Evolutionary conservation across 2,329 filamentous ascomycete genomes (phyloP).

Genomic region (Scedosporium boydii): DNA sequence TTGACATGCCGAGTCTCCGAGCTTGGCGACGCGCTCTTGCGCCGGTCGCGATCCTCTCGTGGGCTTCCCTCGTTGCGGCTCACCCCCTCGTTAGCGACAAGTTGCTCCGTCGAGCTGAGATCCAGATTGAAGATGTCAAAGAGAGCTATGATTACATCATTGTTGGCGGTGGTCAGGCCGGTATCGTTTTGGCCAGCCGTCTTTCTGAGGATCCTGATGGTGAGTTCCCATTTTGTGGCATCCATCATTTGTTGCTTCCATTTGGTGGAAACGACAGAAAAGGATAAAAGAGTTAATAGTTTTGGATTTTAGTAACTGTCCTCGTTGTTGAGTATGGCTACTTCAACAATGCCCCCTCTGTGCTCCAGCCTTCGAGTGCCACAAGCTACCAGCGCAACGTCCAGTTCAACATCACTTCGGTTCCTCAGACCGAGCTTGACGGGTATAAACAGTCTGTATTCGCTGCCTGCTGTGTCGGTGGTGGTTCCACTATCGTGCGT

Average conservation of each 20-base stretch:
- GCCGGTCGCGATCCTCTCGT: not conserved
- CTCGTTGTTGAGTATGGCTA: conserved; percentile 10
- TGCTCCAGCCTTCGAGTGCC: conserved; percentile 8
- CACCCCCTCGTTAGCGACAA: conserved; percentile 3
- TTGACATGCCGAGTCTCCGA: not conserved
- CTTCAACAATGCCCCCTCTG: conserved; percentile 9
- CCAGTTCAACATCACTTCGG: conserved; percentile 10
- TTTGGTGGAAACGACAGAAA: no score
- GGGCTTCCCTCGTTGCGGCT: not conserved
- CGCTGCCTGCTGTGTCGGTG: conserved; percentile 6
- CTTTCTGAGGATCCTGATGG: conserved; percentile 15
- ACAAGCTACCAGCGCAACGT: conserved; percentile 8
- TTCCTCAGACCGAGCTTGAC: conserved; percentile 5
- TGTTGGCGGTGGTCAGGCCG: conserved; percentile 22
- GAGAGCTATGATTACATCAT: conserved; percentile 17
- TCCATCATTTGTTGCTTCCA: not conserved
- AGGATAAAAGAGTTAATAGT: not conserved
- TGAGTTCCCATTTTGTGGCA: not conserved
- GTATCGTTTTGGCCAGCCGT: conserved; percentile 23
- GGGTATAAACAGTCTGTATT: conserved; percentile 4
- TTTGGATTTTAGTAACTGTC: conserved; percentile 4
- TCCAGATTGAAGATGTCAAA: not conserved
- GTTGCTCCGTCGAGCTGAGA: conserved; percentile 2
- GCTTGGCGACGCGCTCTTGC: conserved; percentile 2
- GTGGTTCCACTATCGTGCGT: conserved; percentile 5